These are phyloP conservation scores for Backusella macrospora DNA, from an alignment of 192 early-diverging fungal species.

Conservation along the genomic window DNA sequence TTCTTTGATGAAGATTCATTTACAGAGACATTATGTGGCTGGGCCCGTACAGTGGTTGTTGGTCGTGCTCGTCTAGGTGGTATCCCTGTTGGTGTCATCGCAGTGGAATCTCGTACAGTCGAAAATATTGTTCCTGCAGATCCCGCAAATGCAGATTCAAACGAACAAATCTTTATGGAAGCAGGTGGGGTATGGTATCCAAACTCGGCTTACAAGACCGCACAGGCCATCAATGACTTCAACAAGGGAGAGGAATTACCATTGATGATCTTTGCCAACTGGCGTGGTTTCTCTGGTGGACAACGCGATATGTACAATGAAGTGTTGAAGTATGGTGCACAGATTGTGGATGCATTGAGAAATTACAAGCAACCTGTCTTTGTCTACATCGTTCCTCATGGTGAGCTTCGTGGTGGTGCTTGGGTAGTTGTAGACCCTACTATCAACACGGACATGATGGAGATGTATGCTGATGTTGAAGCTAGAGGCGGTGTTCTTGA, in stretches of 20 bases:
- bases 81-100: conserved; percentile 94
- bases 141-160: conserved; percentile 87
- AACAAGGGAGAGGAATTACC: conserved; percentile 98
- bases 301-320: conserved; percentile 99
- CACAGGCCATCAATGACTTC: conserved; percentile 98
- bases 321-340: conserved; percentile 93
- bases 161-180: conserved; percentile 85
- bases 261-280: conserved; percentile 99
- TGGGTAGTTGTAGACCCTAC: conserved; percentile 98
- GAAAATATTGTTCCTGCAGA: conserved; percentile 92
- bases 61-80: conserved; percentile 94
- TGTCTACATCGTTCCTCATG: conserved; percentile 92
- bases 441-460: conserved; percentile 97
- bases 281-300: conserved; percentile 98
- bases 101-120: conserved; percentile 93
- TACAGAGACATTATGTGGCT: conserved; percentile 93
- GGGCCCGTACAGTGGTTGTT: conserved; percentile 94
- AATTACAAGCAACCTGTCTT: conserved; percentile 98
- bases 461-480: conserved; percentile 95
- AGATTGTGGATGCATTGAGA: conserved; percentile 94
- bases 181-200: conserved; percentile 99
- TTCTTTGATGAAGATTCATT: conserved; percentile 97
- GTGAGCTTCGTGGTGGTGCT: conserved; percentile 96
- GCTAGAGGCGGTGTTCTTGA: conserved; percentile 94
- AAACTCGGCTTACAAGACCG: conserved; percentile 97